Base-by-base conservation (phyloP, 352 stramenopile genomes). In the Elongisporangium undulatum region DNA sequence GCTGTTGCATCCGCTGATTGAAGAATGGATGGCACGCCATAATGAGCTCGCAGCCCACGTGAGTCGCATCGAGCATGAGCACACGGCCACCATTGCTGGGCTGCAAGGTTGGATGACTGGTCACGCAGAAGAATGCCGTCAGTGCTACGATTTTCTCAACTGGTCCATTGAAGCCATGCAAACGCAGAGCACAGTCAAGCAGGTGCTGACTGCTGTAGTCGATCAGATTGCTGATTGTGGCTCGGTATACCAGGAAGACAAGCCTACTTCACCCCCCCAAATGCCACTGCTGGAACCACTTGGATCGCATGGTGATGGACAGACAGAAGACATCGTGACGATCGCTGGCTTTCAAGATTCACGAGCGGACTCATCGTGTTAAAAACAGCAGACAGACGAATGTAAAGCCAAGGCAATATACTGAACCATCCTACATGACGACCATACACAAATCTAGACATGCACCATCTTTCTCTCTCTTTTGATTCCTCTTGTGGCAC, bases 71-170 rank as follows among this genome's bases (percentile, higher is more conserved):
- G 56, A 67, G 26, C 48, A 13, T 0, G 57, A 72, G 10, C 58
- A 68, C 12, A 45, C 38, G 1, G 13, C 55, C 4, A 51, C 59
- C 0, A 50, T 87, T 19, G 51, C 63, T 1, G 54, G 55, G 23
- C 67, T 89, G 13, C 74, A 77, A 49, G 53, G 38, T 3, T 89
- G 79, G 79, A 75, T 62, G 3, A 48, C 58, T 15, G 71, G 64
- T 16, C 79, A 89, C 29, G 65, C 76, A 1, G 53, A 74, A 16
- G 79, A 87, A 39, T 89, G 79, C 45, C 62, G 77, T 0, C 59
- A 74, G 39, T 80, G 75, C 55, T 84, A 83, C 52, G 75, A 80
- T 56, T 89, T 82, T 51, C 49, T 87, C 39, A 71, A 68, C 51
- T 82, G 64, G 68, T 69, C 68, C 2, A 49, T 86, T 6, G 69